phyloP scores from a whole-genome alignment of 495 filamentous ascomycete genomes.

The Tuber umbilicatum region DNA sequence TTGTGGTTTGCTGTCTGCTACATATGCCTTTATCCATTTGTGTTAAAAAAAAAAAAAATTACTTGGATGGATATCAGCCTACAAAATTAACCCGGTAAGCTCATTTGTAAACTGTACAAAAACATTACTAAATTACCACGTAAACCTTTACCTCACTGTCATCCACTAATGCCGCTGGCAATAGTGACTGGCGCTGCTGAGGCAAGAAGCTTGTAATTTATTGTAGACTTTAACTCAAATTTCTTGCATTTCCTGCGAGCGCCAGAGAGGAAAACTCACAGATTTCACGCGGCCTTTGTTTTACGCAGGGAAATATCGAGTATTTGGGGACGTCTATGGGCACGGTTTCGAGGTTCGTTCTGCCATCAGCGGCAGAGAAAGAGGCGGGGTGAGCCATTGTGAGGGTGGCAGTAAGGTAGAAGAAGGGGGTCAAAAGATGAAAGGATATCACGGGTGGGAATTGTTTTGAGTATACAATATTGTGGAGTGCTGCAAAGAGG shows the following conservation, averaged over 20 bases:
- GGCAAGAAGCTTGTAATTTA: background rate
- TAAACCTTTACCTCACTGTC: background rate
- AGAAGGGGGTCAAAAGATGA: too few species aligned
- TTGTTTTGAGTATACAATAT: background rate
- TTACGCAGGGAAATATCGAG: background rate
- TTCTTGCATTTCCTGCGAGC: background rate
- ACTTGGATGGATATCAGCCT: background rate
- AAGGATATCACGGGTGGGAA: background rate
- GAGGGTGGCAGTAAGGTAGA: too few species aligned
- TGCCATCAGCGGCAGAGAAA: background rate
- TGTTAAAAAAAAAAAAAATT: background rate
- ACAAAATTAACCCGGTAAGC: background rate
- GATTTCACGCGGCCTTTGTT: background rate
- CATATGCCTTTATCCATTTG: background rate
- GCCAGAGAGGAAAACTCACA: background rate
- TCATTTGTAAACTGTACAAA: background rate
- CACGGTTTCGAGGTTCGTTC: background rate
- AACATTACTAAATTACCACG: background rate
- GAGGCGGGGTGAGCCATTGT: background rate
- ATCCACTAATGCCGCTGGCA: background rate
- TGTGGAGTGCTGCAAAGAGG: background rate
- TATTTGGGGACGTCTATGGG: background rate
- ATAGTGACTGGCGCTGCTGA: background rate
- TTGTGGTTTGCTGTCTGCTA: background rate
- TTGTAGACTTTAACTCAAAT: background rate